Percentiles rank a stretch among this genome's conserved stretches.
Evolutionary conservation across 805 yeast genomes (phyloP).

Genomic region (Cyberlindnera mycetangii): DNA sequence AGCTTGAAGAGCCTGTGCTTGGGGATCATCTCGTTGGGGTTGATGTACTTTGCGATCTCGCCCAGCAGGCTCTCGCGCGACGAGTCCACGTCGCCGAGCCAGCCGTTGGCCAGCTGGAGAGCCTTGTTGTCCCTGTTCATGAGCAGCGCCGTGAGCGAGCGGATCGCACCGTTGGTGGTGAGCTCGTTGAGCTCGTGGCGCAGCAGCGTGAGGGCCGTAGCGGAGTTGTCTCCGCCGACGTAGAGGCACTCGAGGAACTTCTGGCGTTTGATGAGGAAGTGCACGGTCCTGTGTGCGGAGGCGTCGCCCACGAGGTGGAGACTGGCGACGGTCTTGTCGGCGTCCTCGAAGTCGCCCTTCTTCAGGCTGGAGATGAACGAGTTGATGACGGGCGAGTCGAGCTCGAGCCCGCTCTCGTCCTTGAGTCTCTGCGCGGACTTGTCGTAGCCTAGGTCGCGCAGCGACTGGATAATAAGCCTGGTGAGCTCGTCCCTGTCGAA

Average conservation of each 20-base stretch:
- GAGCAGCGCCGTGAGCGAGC: constrained; percentile 30
- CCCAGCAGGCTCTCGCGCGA: constrained; percentile 42
- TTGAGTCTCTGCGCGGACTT: constrained; percentile 38
- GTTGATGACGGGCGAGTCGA: constrained; percentile 42
- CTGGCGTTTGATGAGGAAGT: constrained; percentile 38
- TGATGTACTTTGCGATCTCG: constrained; percentile 43
- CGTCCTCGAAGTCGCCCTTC: constrained; percentile 41
- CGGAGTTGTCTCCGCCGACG: constrained; percentile 29
- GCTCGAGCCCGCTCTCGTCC: constrained; percentile 37
- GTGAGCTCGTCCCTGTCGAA: constrained; percentile 37
- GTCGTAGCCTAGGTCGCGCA: constrained; percentile 47
- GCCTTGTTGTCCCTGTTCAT: constrained; percentile 24
- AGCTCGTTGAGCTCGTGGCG: constrained; percentile 36
- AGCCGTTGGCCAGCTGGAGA: constrained; percentile 28
- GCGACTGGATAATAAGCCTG: constrained; percentile 46
- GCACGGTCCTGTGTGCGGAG: constrained; percentile 18
- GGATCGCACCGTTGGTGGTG: constrained; percentile 23
- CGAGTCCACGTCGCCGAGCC: constrained; percentile 28
- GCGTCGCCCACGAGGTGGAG: constrained; percentile 20
- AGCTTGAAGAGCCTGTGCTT: constrained; percentile 48
- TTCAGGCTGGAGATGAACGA: constrained; percentile 37
- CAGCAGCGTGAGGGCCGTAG: constrained; percentile 36
- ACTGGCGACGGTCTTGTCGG: constrained; percentile 30
- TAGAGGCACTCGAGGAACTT: constrained; percentile 40
- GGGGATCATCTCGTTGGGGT: constrained; percentile 53